Conservation (phyloP, 352 stramenopile species). For the Blastocystis sp. region DNA sequence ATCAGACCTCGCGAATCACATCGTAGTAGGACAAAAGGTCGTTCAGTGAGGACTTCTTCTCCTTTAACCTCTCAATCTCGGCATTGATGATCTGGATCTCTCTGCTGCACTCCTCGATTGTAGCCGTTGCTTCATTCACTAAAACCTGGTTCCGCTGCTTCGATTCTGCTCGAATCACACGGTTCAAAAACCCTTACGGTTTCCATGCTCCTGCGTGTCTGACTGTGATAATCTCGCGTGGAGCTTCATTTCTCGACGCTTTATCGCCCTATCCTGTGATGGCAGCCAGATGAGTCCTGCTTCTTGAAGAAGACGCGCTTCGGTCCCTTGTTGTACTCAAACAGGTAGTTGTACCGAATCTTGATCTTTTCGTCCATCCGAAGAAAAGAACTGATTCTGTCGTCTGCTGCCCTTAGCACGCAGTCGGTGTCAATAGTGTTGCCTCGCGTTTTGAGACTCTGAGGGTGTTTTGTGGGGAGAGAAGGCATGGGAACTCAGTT, state of each 20-base stretch:
- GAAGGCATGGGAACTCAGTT: too few relatives aligned
- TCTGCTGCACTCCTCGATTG: neutral
- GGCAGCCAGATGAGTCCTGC: neutral
- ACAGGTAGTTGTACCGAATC: neutral
- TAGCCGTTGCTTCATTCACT: neutral
- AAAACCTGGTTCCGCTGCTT: neutral
- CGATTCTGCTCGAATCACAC: neutral
- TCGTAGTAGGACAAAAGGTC: neutral
- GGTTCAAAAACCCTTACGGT: neutral
- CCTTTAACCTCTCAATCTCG: neutral
- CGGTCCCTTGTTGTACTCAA: neutral
- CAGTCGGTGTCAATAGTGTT: too few relatives aligned
- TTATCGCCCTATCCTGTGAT: neutral
- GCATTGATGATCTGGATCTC: neutral
- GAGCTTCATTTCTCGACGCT: neutral
- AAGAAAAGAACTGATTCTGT: too few relatives aligned
- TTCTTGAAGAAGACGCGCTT: neutral
- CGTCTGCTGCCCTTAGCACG: too few relatives aligned
- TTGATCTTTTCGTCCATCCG: neutral
- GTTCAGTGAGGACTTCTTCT: neutral
- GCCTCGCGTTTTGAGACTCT: too few relatives aligned
- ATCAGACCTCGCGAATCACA: neutral
- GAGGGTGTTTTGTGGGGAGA: too few relatives aligned
- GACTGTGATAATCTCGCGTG: neutral
- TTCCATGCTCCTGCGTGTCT: neutral